These are phyloP conservation scores for Botryotinia convoluta DNA, from an alignment of 2,329 filamentous ascomycete species.

Conservation along the genomic window DNA sequence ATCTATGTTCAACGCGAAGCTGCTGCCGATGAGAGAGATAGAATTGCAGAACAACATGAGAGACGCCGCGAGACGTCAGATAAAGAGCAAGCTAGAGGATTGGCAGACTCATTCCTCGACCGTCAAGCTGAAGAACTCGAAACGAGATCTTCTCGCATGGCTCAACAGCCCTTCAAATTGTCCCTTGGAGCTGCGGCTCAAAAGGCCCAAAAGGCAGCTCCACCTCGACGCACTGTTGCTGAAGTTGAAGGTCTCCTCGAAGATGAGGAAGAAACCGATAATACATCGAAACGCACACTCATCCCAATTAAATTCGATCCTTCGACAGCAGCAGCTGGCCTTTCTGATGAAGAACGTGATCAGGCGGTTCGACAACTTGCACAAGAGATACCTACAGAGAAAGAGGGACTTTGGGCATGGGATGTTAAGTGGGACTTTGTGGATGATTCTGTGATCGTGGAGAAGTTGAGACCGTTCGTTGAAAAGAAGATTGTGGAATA, in stretches of 20 bases:
- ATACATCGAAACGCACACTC: slow-evolving; percentile 68
- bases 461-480: slow-evolving; percentile 90
- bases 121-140: slow-evolving; percentile 77
- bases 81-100: slow-evolving; percentile 73
- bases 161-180: slow-evolving; percentile 82
- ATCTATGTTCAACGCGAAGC: slow-evolving; percentile 71
- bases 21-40: slow-evolving; percentile 77
- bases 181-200: slow-evolving; percentile 88
- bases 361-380: slow-evolving; percentile 80
- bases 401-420: slow-evolving; percentile 88
- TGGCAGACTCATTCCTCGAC: slow-evolving; percentile 89
- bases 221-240: slow-evolving; percentile 74
- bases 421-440: slow-evolving; percentile 88
- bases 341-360: slow-evolving; percentile 83
- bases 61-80: slow-evolving; percentile 65
- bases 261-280: slow-evolving; percentile 83
- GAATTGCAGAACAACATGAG: slow-evolving; percentile 74
- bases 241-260: slow-evolving; percentile 94
- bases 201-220: slow-evolving; percentile 57
- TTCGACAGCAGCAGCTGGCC: slow-evolving; percentile 57
- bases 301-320: slow-evolving; percentile 81
- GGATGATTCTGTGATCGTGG: slow-evolving; percentile 74
- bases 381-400: slow-evolving; percentile 84
- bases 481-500: slow-evolving; percentile 99
- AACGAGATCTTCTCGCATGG: slow-evolving; percentile 42